These are phyloP conservation scores for Dissoconium aciculare DNA, from an alignment of 2,329 filamentous ascomycete genomes.

Conservation along the genomic window DNA sequence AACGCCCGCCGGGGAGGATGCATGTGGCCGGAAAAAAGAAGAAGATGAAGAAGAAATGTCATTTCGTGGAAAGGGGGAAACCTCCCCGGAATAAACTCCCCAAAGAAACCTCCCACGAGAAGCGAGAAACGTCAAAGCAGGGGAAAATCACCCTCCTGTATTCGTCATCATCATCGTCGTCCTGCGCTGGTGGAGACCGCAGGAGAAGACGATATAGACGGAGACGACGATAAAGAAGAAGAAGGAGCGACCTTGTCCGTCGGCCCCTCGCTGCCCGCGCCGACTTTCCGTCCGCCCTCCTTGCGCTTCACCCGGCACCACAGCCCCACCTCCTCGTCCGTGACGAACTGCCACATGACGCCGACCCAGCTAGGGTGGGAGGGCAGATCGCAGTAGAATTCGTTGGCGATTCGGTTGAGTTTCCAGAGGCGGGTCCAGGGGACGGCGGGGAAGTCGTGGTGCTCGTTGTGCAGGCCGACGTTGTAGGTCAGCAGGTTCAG, in stretches of 20 bases:
- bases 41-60: too few species aligned
- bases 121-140: too few species aligned
- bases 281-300: constrained; percentile 53
- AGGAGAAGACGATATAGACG: too few species aligned
- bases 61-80: too few species aligned
- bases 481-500: constrained; percentile 93
- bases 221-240: too few species aligned
- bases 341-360: constrained; percentile 91
- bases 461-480: constrained; percentile 94
- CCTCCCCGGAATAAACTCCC: too few species aligned
- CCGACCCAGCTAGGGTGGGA: constrained; percentile 79
- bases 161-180: too few species aligned
- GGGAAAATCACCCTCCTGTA: too few species aligned
- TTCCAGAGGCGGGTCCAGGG: constrained; percentile 78
- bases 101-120: too few species aligned
- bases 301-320: constrained; percentile 87
- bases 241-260: background rate
- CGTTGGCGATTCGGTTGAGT: constrained; percentile 64
- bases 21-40: too few species aligned
- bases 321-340: constrained; percentile 76
- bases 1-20: too few species aligned
- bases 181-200: too few species aligned
- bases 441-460: constrained; percentile 94
- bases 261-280: constrained; percentile 10
- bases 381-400: constrained; percentile 84